These are phyloP conservation scores for Taiozyma sp. DNA, from an alignment of 1,139 yeast species.

Conservation along the genomic window DNA sequence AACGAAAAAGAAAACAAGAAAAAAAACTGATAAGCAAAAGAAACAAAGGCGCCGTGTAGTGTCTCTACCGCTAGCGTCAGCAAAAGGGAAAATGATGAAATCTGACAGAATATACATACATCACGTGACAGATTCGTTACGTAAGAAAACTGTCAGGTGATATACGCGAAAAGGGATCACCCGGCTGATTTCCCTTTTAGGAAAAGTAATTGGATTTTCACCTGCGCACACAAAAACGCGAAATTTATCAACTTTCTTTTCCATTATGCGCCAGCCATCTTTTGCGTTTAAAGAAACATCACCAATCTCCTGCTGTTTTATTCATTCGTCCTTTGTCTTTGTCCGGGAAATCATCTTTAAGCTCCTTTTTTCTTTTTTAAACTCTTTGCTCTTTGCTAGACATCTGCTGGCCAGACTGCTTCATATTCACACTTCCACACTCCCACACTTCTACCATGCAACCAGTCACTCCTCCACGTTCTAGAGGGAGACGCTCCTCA, in stretches of 20 bases:
- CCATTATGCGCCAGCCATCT: neutral
- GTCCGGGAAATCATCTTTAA: neutral
- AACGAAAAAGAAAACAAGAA: no score
- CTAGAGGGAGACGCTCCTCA: conserved; percentile 4
- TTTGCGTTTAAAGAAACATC: neutral
- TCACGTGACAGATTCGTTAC: neutral
- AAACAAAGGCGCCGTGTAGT: neutral
- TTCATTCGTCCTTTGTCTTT: neutral
- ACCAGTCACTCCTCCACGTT: conserved; percentile 19
- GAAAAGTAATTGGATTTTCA: neutral
- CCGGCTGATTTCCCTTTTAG: neutral
- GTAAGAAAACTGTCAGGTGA: neutral
- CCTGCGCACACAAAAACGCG: neutral
- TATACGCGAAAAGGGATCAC: neutral
- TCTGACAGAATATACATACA: no score
- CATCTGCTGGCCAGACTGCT: neutral
- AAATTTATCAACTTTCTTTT: neutral
- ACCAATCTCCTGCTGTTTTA: neutral
- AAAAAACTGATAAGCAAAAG: neutral
- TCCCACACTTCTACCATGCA: conserved; percentile 9
- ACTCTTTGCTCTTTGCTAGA: neutral
- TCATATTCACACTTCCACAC: no score
- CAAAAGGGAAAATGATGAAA: neutral
- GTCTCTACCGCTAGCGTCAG: neutral
- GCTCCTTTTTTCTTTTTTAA: neutral